phyloP scores from a whole-genome alignment of 345 rosid species.

The Odontarrhena argentea region DNA sequence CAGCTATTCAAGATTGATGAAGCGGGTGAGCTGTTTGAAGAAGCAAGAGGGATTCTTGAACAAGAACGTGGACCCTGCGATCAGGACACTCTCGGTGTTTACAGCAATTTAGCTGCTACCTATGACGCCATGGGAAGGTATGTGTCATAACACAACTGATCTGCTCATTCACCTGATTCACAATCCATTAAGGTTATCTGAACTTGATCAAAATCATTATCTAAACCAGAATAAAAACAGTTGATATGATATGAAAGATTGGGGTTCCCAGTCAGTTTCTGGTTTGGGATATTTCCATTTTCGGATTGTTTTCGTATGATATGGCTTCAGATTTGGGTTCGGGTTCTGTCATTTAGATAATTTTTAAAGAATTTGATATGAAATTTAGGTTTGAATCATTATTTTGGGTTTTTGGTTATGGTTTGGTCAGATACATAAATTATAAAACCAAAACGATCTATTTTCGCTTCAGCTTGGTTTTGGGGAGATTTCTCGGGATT shows the following conservation, averaged over 20 bases:
- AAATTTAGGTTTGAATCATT: too few species aligned
- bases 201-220: background rate
- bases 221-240: background rate
- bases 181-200: background rate
- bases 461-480: too few species aligned
- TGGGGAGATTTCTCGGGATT: too few species aligned
- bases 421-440: too few species aligned
- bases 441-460: too few species aligned
- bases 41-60: slow-evolving; percentile 84
- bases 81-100: slow-evolving; percentile 95
- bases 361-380: too few species aligned
- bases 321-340: too few species aligned
- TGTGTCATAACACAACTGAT: background rate
- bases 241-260: background rate
- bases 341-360: too few species aligned
- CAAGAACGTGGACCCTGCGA: slow-evolving; percentile 93
- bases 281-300: too few species aligned
- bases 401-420: too few species aligned
- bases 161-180: background rate
- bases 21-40: slow-evolving; percentile 92
- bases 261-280: too few species aligned
- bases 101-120: slow-evolving; percentile 98
- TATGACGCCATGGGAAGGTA: slow-evolving; percentile 99
- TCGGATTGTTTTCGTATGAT: too few species aligned
- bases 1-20: slow-evolving; percentile 97